Conservation (phyloP, 1,139 yeast genomes). For the Wickerhamiella pararugosa region DNA sequence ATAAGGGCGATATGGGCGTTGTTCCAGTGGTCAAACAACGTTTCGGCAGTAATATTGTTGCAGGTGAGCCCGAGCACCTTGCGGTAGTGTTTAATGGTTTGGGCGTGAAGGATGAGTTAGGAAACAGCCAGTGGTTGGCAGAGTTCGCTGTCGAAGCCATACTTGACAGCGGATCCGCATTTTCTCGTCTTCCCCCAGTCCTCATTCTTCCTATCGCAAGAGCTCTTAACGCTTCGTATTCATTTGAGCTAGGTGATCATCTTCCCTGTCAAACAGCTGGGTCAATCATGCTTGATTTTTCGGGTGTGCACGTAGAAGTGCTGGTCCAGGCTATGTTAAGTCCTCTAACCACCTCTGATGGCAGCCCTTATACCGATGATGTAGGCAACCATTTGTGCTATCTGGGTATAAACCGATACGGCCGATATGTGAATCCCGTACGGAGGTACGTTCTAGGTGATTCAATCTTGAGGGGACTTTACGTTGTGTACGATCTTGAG, state of each 20-base stretch:
- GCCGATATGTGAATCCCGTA: not conserved
- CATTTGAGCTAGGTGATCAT: constrained; percentile 11
- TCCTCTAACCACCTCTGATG: constrained; percentile 8
- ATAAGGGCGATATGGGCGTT: constrained; percentile 29
- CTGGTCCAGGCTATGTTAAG: constrained; percentile 28
- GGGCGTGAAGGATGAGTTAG: not conserved
- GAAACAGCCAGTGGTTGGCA: constrained; percentile 8
- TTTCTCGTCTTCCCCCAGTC: constrained; percentile 14
- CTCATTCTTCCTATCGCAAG: constrained; percentile 23
- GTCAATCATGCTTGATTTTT: constrained; percentile 24
- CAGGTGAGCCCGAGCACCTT: constrained; percentile 8
- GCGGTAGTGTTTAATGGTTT: constrained; percentile 9
- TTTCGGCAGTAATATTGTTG: not conserved
- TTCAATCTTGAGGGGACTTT: constrained; percentile 50
- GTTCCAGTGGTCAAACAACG: constrained; percentile 17
- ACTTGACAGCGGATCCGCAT: constrained; percentile 20
- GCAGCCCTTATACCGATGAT: constrained; percentile 2
- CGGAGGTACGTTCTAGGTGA: constrained; percentile 40
- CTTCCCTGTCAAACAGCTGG: not conserved
- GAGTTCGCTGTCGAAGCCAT: constrained; percentile 11
- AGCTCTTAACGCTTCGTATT: not conserved
- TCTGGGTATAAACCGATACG: constrained; percentile 9
- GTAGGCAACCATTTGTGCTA: constrained; percentile 10
- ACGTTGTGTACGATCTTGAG: constrained; percentile 59
- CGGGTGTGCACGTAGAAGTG: constrained; percentile 33